Evolutionary conservation across 352 stramenopile genomes (phyloP).

Genomic region (Globisporangium apiculatum): DNA sequence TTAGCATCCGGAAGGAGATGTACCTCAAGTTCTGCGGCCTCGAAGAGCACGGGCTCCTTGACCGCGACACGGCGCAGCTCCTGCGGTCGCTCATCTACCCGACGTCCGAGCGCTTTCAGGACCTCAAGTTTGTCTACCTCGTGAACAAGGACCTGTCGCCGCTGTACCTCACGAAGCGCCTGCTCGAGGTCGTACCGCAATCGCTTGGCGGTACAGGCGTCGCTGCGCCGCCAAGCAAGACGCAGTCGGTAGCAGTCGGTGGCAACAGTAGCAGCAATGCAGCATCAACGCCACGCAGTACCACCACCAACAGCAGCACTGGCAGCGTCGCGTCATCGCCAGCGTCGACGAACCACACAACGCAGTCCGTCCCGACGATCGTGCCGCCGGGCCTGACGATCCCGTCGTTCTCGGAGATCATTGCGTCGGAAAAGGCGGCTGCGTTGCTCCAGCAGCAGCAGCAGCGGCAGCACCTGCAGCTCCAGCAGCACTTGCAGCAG

Average conservation of each 20-base stretch:
- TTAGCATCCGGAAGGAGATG: slow-evolving; percentile 84
- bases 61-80: slow-evolving; percentile 60
- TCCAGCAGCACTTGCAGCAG: slow-evolving; percentile 16
- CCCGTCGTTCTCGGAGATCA: slow-evolving; percentile 16
- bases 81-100: slow-evolving; percentile 76
- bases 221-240: slow-evolving; percentile 19
- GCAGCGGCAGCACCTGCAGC: slow-evolving; percentile 28
- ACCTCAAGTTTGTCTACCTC: slow-evolving; percentile 85
- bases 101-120: slow-evolving; percentile 76
- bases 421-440: slow-evolving; percentile 12
- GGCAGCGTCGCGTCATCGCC: slow-evolving; percentile 13
- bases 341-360: slow-evolving; percentile 10
- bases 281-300: neutral
- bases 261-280: neutral
- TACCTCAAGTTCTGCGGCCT: slow-evolving; percentile 75
- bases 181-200: slow-evolving; percentile 64
- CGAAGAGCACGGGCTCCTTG: slow-evolving; percentile 66
- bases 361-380: slow-evolving; percentile 9
- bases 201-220: slow-evolving; percentile 24
- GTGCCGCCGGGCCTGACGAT: slow-evolving; percentile 13
- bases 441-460: slow-evolving; percentile 10
- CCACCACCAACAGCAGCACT: neutral
- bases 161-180: slow-evolving; percentile 66
- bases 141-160: slow-evolving; percentile 81
- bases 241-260: slow-evolving; percentile 9